Conservation (phyloP, 305 asterid species). For the Fraxinus latifolia region DNA sequence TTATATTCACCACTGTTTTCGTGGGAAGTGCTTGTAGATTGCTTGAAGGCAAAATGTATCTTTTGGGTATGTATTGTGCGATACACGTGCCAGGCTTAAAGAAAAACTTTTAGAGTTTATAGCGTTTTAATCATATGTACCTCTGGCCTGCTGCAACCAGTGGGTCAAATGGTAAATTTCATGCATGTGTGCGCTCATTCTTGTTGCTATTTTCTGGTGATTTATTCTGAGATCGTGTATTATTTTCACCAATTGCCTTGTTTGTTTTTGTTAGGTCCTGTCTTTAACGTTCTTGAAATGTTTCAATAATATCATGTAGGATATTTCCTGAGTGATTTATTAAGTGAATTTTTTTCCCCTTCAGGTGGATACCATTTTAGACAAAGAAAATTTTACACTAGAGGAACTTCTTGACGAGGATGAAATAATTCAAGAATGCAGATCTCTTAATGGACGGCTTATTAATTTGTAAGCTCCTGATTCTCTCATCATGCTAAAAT, state of each 20-base stretch:
- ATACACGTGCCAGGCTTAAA: neutral
- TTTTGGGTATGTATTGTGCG: neutral
- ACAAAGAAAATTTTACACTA: conserved; percentile 68
- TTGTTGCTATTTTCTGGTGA: conserved; percentile 10
- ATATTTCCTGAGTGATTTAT: neutral
- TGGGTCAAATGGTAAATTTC: conserved; percentile 8
- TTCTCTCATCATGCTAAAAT: conserved; percentile 17
- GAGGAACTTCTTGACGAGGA: conserved; percentile 96
- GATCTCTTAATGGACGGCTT: conserved; percentile 88
- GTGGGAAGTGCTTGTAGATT: neutral
- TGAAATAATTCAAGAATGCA: conserved; percentile 93
- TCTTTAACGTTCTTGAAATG: neutral
- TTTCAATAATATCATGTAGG: neutral
- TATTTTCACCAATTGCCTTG: neutral
- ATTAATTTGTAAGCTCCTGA: conserved; percentile 70
- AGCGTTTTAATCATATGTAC: neutral
- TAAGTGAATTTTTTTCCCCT: neutral
- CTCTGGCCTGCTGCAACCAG: conserved; percentile 2
- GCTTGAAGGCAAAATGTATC: neutral
- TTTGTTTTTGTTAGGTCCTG: neutral
- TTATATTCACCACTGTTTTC: neutral
- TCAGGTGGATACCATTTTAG: conserved; percentile 79
- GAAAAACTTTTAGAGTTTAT: neutral
- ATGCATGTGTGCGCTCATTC: neutral
- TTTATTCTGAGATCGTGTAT: conserved; percentile 9